phyloP scores from a whole-genome alignment of 2,329 filamentous ascomycete genomes.

The Xylaria polymorpha region DNA sequence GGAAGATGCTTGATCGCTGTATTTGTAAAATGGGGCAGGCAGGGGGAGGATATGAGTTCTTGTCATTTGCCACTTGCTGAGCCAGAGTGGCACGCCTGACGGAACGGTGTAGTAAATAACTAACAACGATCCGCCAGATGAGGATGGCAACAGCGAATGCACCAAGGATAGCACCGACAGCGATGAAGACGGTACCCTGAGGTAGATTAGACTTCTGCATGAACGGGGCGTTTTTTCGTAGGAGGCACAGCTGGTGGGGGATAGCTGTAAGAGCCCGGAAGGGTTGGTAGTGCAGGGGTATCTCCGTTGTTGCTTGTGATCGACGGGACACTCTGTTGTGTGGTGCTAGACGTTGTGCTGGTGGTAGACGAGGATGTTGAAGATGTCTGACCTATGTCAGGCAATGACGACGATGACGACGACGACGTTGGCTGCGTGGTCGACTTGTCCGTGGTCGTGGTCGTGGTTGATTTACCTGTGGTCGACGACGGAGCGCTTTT shows the following conservation, averaged over 20 bases:
- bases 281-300: conserved; percentile 58
- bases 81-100: conserved; percentile 86
- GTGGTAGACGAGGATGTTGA: conserved; percentile 35
- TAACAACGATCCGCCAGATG: conserved; percentile 87
- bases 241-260: conserved; percentile 83
- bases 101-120: conserved; percentile 90
- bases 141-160: conserved; percentile 85
- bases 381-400: conserved; percentile 35
- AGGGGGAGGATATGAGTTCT: conserved; percentile 70
- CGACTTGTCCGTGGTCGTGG: no score
- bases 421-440: neutral
- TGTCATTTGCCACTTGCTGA: conserved; percentile 76
- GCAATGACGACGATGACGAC: conserved; percentile 23
- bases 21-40: conserved; percentile 73
- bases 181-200: conserved; percentile 96
- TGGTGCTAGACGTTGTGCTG: conserved; percentile 31
- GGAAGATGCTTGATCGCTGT: conserved; percentile 68
- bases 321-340: conserved; percentile 31
- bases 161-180: conserved; percentile 87
- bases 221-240: conserved; percentile 83
- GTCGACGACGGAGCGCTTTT: conserved; percentile 17
- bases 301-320: conserved; percentile 29
- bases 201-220: conserved; percentile 89
- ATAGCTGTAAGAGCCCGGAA: conserved; percentile 69
- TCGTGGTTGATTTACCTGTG: neutral